These are phyloP conservation scores for Dendrobium officinale DNA, from an alignment of 106 monocot species.

Conservation along the genomic window DNA sequence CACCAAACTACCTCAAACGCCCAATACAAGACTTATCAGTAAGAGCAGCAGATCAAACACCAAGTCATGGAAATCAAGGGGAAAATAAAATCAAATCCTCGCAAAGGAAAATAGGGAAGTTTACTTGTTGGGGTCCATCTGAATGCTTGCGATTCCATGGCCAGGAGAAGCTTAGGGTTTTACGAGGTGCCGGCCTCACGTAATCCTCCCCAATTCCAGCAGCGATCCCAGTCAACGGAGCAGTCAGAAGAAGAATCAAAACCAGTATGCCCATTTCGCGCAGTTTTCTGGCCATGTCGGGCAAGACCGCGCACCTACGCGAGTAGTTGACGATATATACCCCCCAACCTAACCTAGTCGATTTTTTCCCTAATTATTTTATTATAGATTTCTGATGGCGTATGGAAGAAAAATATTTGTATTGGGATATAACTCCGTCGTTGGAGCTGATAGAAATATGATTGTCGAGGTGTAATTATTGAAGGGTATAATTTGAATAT, in stretches of 20 bases:
- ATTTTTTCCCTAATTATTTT: too few species aligned
- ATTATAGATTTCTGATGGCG: too few species aligned
- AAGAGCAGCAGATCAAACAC: neutral
- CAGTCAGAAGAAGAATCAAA: neutral
- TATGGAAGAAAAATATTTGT: too few species aligned
- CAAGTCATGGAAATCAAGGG: neutral
- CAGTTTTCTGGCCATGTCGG: too few species aligned
- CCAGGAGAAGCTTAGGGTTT: conserved; percentile 28
- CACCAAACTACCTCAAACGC: neutral
- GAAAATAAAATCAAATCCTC: neutral
- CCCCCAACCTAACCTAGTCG: too few species aligned
- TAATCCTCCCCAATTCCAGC: conserved; percentile 19
- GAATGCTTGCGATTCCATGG: conserved; percentile 10
- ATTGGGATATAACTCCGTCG: too few species aligned
- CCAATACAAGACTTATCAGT: neutral
- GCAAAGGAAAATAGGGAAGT: neutral
- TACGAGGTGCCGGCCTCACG: conserved; percentile 31
- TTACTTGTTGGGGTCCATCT: conserved; percentile 34
- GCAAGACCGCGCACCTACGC: too few species aligned
- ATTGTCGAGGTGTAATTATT: too few species aligned
- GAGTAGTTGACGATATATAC: too few species aligned
- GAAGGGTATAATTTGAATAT: too few species aligned
- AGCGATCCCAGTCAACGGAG: neutral
- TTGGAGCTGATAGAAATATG: too few species aligned
- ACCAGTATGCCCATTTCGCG: neutral